These are phyloP conservation scores for Hemisphaericaspora xylofermentans DNA, from an alignment of 1,139 yeast genomes.

Conservation along the genomic window DNA sequence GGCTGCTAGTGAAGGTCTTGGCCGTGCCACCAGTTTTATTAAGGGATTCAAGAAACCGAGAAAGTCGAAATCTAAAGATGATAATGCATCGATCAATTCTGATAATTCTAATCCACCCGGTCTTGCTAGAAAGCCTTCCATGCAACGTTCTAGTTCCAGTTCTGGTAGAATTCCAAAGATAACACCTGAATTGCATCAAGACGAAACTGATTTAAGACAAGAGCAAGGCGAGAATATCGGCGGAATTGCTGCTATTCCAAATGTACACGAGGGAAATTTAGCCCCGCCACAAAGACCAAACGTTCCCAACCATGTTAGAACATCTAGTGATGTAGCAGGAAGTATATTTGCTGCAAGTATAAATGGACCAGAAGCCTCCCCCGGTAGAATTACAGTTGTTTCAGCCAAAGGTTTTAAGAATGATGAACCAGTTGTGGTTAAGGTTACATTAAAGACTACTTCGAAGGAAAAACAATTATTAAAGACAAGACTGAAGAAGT, in stretches of 20 bases:
- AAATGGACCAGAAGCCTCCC: constrained; percentile 39
- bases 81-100: neutral
- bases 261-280: constrained; percentile 33
- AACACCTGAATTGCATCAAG: constrained; percentile 7
- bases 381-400: constrained; percentile 56
- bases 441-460: constrained; percentile 49
- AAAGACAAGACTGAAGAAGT: constrained; percentile 64
- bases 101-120: constrained; percentile 3
- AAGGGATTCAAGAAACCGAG: constrained; percentile 32
- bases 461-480: constrained; percentile 57
- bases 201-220: constrained; percentile 15
- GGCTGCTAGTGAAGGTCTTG: constrained; percentile 43
- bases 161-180: neutral
- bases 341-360: constrained; percentile 40
- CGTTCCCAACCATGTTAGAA: constrained; percentile 1
- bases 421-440: constrained; percentile 42
- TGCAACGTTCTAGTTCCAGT: neutral
- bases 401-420: constrained; percentile 36
- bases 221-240: constrained; percentile 11
- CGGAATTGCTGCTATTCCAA: constrained; percentile 29
- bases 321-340: constrained; percentile 21
- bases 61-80: constrained; percentile 17
- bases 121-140: neutral
- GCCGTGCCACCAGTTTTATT: constrained; percentile 44
- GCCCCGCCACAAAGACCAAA: constrained; percentile 39